A percentile compares a stretch with the other conserved stretches of the same genome.
These are phyloP conservation scores for Citrus mangshanensis DNA, from an alignment of 345 rosid genomes.

Conservation along the genomic window DNA sequence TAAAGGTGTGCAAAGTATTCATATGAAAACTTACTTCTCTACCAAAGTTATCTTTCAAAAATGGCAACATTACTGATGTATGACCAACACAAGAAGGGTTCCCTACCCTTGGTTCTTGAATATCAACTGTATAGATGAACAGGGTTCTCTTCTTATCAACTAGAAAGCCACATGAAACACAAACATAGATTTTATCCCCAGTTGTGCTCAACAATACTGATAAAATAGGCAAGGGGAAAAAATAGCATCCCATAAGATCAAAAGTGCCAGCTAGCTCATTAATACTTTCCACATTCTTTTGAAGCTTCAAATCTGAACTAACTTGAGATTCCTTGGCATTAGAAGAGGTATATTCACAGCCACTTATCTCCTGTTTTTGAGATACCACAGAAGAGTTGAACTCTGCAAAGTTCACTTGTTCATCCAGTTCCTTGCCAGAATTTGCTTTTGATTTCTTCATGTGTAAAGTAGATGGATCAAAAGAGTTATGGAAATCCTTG, in stretches of 20 bases:
- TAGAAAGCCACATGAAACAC: conserved; percentile 53
- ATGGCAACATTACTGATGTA: conserved; percentile 47
- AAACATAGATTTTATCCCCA: conserved; percentile 55
- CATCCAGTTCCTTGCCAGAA: conserved; percentile 29
- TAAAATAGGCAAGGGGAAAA: conserved; percentile 60
- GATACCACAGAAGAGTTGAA: conserved; percentile 20
- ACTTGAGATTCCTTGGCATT: conserved; percentile 24
- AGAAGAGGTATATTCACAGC: conserved; percentile 21
- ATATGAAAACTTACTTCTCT: conserved; percentile 36
- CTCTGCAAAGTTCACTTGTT: conserved; percentile 22
- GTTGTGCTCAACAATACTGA: conserved; percentile 46
- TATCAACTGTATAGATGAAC: conserved; percentile 57
- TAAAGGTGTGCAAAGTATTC: conserved; percentile 3
- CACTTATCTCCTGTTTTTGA: conserved; percentile 20
- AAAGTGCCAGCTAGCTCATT: conserved; percentile 43
- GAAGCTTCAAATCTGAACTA: conserved; percentile 30
- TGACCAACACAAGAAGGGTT: conserved; percentile 72
- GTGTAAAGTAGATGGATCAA: conserved; percentile 23
- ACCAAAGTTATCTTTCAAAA: conserved; percentile 35
- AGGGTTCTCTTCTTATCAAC: conserved; percentile 44
- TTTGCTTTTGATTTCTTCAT: conserved; percentile 24
- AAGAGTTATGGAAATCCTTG: conserved; percentile 21
- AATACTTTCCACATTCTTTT: conserved; percentile 33
- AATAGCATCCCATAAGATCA: conserved; percentile 75
- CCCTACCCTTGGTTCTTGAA: conserved; percentile 50